Evolutionary conservation across 352 stramenopile species (phyloP).

Genomic region (Phytophthora citricola): DNA sequence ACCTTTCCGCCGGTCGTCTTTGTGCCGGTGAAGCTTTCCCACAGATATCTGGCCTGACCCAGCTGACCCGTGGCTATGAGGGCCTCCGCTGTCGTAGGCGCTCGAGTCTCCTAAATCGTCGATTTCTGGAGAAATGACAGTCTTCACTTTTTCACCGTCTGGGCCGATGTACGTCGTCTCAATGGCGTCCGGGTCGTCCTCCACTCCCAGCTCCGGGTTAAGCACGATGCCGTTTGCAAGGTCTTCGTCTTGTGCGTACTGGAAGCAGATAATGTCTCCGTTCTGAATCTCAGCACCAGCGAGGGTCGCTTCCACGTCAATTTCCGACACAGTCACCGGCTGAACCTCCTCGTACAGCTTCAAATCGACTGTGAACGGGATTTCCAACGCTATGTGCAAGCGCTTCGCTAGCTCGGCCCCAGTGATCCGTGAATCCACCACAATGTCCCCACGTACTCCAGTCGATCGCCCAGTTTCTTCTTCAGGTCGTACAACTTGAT

Average conservation of each 20-base stretch:
- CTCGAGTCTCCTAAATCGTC: slow-evolving; percentile 29
- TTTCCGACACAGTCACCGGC: slow-evolving; percentile 58
- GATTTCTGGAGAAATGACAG: slow-evolving; percentile 18
- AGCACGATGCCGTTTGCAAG: slow-evolving; percentile 26
- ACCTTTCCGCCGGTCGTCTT: slow-evolving; percentile 41
- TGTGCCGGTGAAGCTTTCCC: slow-evolving; percentile 7
- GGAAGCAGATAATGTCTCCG: slow-evolving; percentile 88
- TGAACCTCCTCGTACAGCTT: slow-evolving; percentile 84
- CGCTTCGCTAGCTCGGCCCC: slow-evolving; percentile 55
- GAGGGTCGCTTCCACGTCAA: slow-evolving; percentile 60
- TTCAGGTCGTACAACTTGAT: slow-evolving; percentile 86
- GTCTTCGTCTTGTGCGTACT: slow-evolving; percentile 55
- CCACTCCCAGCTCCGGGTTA: slow-evolving; percentile 23
- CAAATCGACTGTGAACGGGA: slow-evolving; percentile 58
- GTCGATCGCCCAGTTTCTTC: slow-evolving; percentile 61
- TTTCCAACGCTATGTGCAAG: slow-evolving; percentile 61
- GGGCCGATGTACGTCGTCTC: slow-evolving; percentile 34
- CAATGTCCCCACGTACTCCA: slow-evolving; percentile 81
- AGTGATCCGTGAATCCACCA: slow-evolving; percentile 71
- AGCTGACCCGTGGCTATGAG: slow-evolving; percentile 29
- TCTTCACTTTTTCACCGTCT: slow-evolving; percentile 38
- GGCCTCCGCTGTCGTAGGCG: slow-evolving; percentile 14
- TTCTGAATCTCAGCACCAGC: slow-evolving; percentile 72
- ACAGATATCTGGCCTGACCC: slow-evolving; percentile 8
- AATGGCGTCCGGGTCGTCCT: slow-evolving; percentile 33